A percentile compares a stretch with the other conserved stretches of the same genome.
Evolutionary conservation across 148 eudicot genomes (phyloP).

Genomic region (Polygonum aviculare): DNA sequence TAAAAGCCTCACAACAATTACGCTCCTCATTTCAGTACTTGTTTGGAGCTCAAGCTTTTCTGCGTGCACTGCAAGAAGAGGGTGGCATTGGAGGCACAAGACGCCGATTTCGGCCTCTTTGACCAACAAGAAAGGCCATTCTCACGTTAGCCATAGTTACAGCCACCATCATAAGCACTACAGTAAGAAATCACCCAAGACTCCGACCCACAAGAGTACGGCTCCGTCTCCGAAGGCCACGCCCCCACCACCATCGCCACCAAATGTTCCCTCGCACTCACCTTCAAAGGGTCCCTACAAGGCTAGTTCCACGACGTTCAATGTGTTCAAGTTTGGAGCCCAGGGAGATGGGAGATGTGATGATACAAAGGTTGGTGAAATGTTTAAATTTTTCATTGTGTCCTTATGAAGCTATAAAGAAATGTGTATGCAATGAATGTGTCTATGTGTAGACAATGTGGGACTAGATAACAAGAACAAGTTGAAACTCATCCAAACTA

Average conservation of each 20-base stretch:
- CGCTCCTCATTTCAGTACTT: conserved; percentile 26
- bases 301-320: conserved; percentile 17
- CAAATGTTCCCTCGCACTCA: not conserved
- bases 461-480: not conserved
- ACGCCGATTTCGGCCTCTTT: conserved; percentile 23
- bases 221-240: conserved; percentile 24
- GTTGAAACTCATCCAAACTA: not conserved
- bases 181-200: conserved; percentile 24
- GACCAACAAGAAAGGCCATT: conserved; percentile 36
- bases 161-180: conserved; percentile 16
- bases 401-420: not conserved
- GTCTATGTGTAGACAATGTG: not conserved
- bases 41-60: conserved; percentile 29
- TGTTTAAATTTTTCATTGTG: not conserved
- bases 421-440: not conserved
- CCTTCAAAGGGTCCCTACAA: not conserved
- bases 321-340: conserved; percentile 74
- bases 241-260: not conserved
- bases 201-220: conserved; percentile 28
- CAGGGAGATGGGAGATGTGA: conserved; percentile 70
- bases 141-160: conserved; percentile 10
- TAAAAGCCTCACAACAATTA: conserved; percentile 34
- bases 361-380: conserved; percentile 63
- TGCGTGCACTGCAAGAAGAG: conserved; percentile 40
- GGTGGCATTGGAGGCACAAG: conserved; percentile 39